Evolutionary conservation across 441 rosid species (phyloP).

Genomic region (Eutrema salsugineum): DNA sequence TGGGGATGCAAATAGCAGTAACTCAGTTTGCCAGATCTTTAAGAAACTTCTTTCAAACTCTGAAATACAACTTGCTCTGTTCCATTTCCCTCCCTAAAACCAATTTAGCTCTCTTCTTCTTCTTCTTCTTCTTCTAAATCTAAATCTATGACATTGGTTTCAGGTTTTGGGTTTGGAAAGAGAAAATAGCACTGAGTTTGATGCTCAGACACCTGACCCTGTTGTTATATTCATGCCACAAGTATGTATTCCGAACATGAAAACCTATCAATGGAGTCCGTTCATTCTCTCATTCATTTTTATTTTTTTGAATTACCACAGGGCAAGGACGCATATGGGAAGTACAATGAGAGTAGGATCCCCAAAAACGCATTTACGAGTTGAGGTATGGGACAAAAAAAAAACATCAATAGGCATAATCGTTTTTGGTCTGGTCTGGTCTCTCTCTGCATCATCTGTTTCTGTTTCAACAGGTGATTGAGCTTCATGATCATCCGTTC

Average conservation of each 20-base stretch:
- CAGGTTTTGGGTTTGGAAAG: slow-evolving; percentile 70
- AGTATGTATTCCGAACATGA: slow-evolving; percentile 33
- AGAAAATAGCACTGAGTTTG: slow-evolving; percentile 68
- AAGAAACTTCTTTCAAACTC: slow-evolving; percentile 28
- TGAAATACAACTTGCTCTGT: slow-evolving; percentile 2
- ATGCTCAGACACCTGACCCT: slow-evolving; percentile 53
- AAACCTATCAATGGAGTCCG: neutral
- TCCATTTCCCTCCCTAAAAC: neutral
- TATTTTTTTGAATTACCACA: slow-evolving; percentile 21
- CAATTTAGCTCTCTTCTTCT: neutral
- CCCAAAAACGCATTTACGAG: slow-evolving; percentile 57
- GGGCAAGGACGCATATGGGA: slow-evolving; percentile 88
- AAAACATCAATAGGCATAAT: neutral
- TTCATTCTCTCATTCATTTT: slow-evolving; percentile 4
- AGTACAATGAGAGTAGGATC: slow-evolving; percentile 84
- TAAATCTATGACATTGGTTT: slow-evolving; percentile 10
- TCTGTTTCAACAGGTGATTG: slow-evolving; percentile 44
- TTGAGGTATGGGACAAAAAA: slow-evolving; percentile 45
- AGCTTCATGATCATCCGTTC: slow-evolving; percentile 61
- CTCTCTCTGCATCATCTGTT: neutral
- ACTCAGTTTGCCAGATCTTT: slow-evolving; percentile 75
- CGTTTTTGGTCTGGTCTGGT: neutral
- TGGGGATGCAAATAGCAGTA: slow-evolving; percentile 83
- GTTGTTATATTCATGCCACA: slow-evolving; percentile 77
- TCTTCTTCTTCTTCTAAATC: too few species aligned